Conservation (phyloP, 345 rosid species). For the Cardamine chenopodiifolia region DNA sequence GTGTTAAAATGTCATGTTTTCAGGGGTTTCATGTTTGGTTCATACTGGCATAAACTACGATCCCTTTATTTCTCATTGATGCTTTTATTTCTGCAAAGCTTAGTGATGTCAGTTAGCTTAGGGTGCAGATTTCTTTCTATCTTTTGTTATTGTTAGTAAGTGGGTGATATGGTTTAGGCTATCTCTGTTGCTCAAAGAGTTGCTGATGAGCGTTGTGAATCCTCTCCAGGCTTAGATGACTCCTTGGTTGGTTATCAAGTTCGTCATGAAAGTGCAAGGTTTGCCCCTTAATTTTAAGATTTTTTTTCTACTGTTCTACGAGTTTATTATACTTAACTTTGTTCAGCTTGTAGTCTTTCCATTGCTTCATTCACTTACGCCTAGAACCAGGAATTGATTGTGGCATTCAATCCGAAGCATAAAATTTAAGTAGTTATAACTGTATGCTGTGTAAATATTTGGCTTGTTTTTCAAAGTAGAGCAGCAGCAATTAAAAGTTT, state of each 20-base stretch:
- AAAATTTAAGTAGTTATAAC: slow-evolving; percentile 17
- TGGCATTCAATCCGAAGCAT: slow-evolving; percentile 5
- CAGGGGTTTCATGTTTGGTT: slow-evolving; percentile 11
- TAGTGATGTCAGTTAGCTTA: slow-evolving; percentile 4
- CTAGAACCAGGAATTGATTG: slow-evolving; percentile 7
- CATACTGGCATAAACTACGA: not conserved
- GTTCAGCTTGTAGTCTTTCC: not conserved
- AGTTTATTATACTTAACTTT: not conserved
- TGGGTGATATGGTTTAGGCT: slow-evolving; percentile 60
- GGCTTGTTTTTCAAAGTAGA: slow-evolving; percentile 18
- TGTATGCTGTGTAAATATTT: not conserved
- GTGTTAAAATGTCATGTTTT: slow-evolving; percentile 24
- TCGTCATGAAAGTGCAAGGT: slow-evolving; percentile 95
- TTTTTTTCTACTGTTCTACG: not conserved
- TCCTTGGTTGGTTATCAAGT: slow-evolving; percentile 98
- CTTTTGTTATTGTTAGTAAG: slow-evolving; percentile 23
- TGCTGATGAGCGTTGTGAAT: slow-evolving; percentile 91
- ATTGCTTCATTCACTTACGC: slow-evolving; percentile 3
- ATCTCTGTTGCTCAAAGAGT: slow-evolving; percentile 96
- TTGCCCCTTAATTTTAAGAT: slow-evolving; percentile 26
- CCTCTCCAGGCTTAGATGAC: slow-evolving; percentile 76
- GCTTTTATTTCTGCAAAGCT: not conserved
- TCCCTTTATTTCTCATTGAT: not conserved
- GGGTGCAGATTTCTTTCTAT: slow-evolving; percentile 12
- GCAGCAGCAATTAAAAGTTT: not conserved